Conservation (phyloP, 1,284 basidiomycete species). For the Anthracocystis panici-leucophaei region DNA sequence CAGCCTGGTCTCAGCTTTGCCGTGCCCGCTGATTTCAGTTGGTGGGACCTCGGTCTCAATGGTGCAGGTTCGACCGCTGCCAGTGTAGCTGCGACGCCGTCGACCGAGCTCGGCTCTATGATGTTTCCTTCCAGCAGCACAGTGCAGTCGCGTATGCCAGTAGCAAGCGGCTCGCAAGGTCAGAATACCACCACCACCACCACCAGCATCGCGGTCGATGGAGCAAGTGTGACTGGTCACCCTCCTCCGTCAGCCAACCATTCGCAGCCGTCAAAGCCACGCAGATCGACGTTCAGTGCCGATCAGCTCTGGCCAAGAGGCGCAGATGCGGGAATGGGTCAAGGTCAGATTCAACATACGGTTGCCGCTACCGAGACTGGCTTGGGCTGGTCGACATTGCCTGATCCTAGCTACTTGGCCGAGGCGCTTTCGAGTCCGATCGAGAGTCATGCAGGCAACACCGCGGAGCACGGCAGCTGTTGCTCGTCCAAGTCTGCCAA, state of each 20-base stretch:
- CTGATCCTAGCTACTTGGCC: slow-evolving; percentile 6
- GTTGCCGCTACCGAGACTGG: slow-evolving; percentile 43
- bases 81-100: slow-evolving; percentile 24
- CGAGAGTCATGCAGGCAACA: background rate
- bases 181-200: too few species aligned
- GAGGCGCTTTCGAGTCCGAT: slow-evolving; percentile 18
- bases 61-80: slow-evolving; percentile 17
- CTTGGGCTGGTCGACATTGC: slow-evolving; percentile 45
- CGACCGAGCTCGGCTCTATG: slow-evolving; percentile 19
- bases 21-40: slow-evolving; percentile 66
- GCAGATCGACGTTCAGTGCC: slow-evolving; percentile 23
- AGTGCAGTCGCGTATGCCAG: background rate
- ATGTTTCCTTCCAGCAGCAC: background rate
- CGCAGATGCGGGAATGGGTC: slow-evolving; percentile 46
- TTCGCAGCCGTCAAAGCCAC: background rate
- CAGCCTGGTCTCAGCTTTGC: slow-evolving; percentile 63
- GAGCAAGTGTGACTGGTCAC: background rate
- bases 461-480: slow-evolving; percentile 14
- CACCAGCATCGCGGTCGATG: background rate
- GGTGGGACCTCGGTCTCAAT: slow-evolving; percentile 64
- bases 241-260: slow-evolving; percentile 2
- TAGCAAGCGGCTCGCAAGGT: background rate
- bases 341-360: slow-evolving; percentile 50
- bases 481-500: slow-evolving; percentile 24
- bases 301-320: slow-evolving; percentile 49